A percentile compares a stretch with the other conserved stretches of the same genome.
These are phyloP conservation scores for Cryphonectria parasitica DNA, from an alignment of 2,329 filamentous ascomycete species.

Conservation along the genomic window DNA sequence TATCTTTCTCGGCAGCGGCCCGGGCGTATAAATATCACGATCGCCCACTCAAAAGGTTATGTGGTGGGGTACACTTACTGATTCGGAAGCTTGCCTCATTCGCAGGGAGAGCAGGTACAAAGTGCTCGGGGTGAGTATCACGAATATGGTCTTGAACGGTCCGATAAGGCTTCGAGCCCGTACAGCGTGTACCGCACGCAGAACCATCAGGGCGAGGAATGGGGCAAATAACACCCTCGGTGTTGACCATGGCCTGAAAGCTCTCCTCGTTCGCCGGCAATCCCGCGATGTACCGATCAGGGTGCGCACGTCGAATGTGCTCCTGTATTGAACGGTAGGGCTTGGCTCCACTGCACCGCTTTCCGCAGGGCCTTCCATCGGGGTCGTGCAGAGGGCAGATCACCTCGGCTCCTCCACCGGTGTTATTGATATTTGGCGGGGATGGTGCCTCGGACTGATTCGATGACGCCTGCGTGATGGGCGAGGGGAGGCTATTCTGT, in stretches of 20 bases:
- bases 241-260: constrained; percentile 95
- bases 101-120: constrained; percentile 95
- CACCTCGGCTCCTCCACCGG: constrained; percentile 8
- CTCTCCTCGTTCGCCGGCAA: constrained; percentile 97
- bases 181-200: constrained; percentile 4
- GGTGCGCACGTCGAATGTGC: constrained; percentile 96
- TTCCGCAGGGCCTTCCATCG: constrained; percentile 23
- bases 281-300: constrained; percentile 96
- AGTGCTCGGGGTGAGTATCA: constrained; percentile 93
- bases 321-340: constrained; percentile 96
- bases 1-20: too few relatives aligned
- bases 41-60: background rate
- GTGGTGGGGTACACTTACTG: constrained; percentile 43
- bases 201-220: constrained; percentile 4
- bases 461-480: constrained; percentile 11
- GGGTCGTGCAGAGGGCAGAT: constrained; percentile 22
- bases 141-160: constrained; percentile 81
- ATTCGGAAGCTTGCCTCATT: constrained; percentile 97
- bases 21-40: background rate
- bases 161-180: constrained; percentile 12
- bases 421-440: background rate
- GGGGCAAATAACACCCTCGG: constrained; percentile 11
- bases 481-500: constrained; percentile 5
- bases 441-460: constrained; percentile 6
- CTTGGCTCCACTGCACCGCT: constrained; percentile 24